These are phyloP conservation scores for Talaromyces funiculosus DNA, from an alignment of 2,329 filamentous ascomycete species.

Conservation along the genomic window DNA sequence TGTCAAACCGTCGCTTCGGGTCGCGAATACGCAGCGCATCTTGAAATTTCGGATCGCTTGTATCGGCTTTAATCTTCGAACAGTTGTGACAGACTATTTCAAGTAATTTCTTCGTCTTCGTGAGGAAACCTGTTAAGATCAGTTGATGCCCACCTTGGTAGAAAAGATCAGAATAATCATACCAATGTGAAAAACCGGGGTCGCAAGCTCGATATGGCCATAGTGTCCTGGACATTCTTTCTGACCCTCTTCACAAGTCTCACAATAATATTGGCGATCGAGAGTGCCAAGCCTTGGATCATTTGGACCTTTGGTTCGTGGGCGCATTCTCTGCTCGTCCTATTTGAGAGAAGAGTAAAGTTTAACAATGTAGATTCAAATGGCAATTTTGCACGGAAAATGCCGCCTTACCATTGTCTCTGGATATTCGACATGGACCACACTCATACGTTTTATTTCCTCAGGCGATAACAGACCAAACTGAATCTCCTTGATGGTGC, in stretches of 20 bases:
- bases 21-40: constrained; percentile 80
- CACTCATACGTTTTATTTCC: constrained; percentile 98
- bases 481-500: constrained; percentile 98
- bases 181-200: constrained; percentile 87
- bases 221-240: constrained; percentile 96
- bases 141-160: neutral
- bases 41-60: constrained; percentile 78
- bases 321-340: constrained; percentile 86
- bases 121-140: constrained; percentile 71
- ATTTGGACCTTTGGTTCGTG: constrained; percentile 86
- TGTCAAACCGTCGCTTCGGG: constrained; percentile 88
- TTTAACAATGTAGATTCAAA: constrained; percentile 8
- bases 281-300: constrained; percentile 95
- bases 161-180: constrained; percentile 16
- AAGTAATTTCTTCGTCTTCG: constrained; percentile 98
- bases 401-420: constrained; percentile 72
- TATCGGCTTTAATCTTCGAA: constrained; percentile 93
- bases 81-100: constrained; percentile 99
- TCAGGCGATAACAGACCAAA: constrained; percentile 96
- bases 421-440: constrained; percentile 92
- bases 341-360: constrained; percentile 24
- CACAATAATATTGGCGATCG: constrained; percentile 91
- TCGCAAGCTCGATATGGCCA: constrained; percentile 95
- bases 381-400: constrained; percentile 14
- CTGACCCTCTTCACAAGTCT: constrained; percentile 93